phyloP scores from a whole-genome alignment of 495 filamentous ascomycete species.

The Rostrohypoxylon terebratum region DNA sequence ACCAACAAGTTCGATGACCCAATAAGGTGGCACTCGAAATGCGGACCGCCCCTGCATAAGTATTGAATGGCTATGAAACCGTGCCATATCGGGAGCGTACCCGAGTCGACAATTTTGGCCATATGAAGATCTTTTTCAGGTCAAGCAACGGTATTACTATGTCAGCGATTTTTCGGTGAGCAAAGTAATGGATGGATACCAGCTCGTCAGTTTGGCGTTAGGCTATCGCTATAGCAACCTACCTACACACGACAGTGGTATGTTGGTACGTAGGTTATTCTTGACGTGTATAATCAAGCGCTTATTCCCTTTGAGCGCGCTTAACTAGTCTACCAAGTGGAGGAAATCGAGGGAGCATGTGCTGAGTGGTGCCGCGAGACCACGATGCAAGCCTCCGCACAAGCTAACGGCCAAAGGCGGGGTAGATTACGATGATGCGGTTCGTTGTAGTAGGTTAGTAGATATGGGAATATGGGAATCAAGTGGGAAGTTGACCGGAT shows the following conservation, averaged over 20 bases:
- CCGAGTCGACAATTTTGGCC: slow-evolving; percentile 38
- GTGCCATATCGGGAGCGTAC: slow-evolving; percentile 32
- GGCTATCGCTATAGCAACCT: slow-evolving; percentile 4
- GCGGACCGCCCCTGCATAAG: slow-evolving; percentile 48
- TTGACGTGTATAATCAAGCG: slow-evolving; percentile 25
- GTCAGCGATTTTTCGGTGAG: slow-evolving; percentile 8
- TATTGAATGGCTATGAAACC: slow-evolving; percentile 16
- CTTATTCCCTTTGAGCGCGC: slow-evolving; percentile 24
- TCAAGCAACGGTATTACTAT: slow-evolving; percentile 42
- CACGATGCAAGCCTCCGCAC: slow-evolving; percentile 20
- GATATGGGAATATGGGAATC: slow-evolving; percentile 15
- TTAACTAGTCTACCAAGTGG: slow-evolving; percentile 23
- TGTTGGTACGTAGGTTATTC: slow-evolving; percentile 3
- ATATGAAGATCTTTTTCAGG: slow-evolving; percentile 40
- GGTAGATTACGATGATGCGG: slow-evolving; percentile 28
- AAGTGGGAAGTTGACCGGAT: slow-evolving; percentile 10
- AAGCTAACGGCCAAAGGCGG: slow-evolving; percentile 30
- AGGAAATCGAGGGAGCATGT: slow-evolving; percentile 8
- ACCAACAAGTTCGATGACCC: slow-evolving; percentile 31
- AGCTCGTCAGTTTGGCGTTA: slow-evolving; percentile 17
- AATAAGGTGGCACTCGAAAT: slow-evolving; percentile 42
- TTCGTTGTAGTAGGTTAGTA: slow-evolving; percentile 11
- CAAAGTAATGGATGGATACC: background rate
- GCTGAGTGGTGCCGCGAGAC: slow-evolving; percentile 21
- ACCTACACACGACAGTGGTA: background rate